Base-by-base conservation (phyloP, 2,329 filamentous ascomycete genomes). In the Cryoendolithus antarcticus region DNA sequence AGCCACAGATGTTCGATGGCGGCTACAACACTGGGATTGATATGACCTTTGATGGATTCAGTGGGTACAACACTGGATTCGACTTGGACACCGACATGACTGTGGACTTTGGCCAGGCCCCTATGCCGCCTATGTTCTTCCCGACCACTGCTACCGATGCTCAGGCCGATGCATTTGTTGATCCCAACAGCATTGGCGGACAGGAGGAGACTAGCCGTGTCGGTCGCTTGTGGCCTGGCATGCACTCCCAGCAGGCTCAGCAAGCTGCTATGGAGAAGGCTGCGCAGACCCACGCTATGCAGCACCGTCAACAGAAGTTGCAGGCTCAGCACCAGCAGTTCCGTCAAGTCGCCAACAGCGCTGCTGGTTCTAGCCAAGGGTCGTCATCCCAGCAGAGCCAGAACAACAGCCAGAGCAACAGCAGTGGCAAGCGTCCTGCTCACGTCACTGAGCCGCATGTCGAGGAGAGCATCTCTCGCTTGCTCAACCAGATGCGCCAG, bases 381-480 rank as follows among this genome's bases (percentile, higher is more conserved):
- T 45, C 49, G 32, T 46, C 48, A n/a, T 30, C 38, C 36, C 38
- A 40, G 38, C 52, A 53, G 39, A 19, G 15, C 15, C 15, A 19
- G 15, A 19, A 19, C 15, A 19, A 19, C 15, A 19, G 15, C 15
- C 49, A 58, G 31, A 43, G 44, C 37, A 43, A 54, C 29, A 46
- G 40, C 62, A 67, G 52, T 60, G 66, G 44, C 64, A 66, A 52
- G 67, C 69, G 51, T 35, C 56, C 55, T 9, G 62, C 64, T 1
- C 60, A 63, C 47, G 60, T 57, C 42, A 56, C 60, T 36, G 67
- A 69, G 46, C 61, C 64, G 21, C 65, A 64, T 48, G 66, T 65
- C 6, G 88, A 96, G 62, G 86, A 95, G 64, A 93, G 88, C 61
- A 95, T 96, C 51, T 86, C 85, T 15, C 86, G 91, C 58, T 75